Percentiles rank a stretch among this genome's conserved stretches.
phyloP scores from a whole-genome alignment of 176 grass and related monocot species.

The Elaeis guineensis region DNA sequence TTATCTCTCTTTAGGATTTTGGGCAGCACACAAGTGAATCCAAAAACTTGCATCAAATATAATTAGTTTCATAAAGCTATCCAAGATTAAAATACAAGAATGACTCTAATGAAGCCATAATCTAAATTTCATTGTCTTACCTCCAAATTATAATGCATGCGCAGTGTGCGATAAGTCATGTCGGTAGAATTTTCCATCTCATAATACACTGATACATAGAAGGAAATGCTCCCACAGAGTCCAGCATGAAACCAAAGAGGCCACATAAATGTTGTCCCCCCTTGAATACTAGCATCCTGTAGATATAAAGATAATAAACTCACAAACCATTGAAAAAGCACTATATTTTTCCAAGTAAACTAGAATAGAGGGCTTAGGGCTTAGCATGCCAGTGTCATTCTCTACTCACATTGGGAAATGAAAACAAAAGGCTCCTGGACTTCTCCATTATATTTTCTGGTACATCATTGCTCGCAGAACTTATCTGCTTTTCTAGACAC shows the following conservation, averaged over 20 bases:
- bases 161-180: conserved; percentile 80
- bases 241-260: conserved; percentile 99
- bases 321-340: no score
- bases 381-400: neutral
- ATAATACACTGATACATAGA: conserved; percentile 89
- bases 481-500: conserved; percentile 46
- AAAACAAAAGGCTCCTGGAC: conserved; percentile 49
- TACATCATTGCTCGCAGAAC: conserved; percentile 29
- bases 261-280: conserved; percentile 53
- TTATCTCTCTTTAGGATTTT: no score
- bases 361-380: neutral
- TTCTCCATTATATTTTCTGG: conserved; percentile 27
- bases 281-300: conserved; percentile 71
- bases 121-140: conserved; percentile 24
- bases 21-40: no score
- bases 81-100: no score
- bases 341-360: no score
- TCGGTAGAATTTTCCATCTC: conserved; percentile 73
- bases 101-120: no score
- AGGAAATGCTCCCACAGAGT: conserved; percentile 51
- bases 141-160: conserved; percentile 71
- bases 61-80: no score
- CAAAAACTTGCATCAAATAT: no score
- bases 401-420: conserved; percentile 76
- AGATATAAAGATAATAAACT: conserved; percentile 4